Evolutionary conservation across 352 stramenopile species (phyloP).

Genomic region (Phytopythium sindhum): DNA sequence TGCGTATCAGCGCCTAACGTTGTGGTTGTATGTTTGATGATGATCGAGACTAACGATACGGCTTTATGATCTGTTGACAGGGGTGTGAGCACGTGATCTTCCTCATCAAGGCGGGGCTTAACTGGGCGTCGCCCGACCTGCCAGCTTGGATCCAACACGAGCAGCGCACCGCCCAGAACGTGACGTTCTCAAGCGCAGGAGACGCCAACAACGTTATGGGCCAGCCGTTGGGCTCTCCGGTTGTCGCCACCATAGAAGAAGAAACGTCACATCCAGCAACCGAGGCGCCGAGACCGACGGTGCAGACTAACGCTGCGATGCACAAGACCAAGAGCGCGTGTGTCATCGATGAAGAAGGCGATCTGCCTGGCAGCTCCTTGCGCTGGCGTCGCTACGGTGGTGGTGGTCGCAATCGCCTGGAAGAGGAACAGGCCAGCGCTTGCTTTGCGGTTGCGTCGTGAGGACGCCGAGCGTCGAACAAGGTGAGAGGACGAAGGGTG

Average conservation of each 20-base stretch:
- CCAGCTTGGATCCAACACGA: slow-evolving; percentile 46
- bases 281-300: neutral
- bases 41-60: neutral
- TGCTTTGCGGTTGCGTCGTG: neutral
- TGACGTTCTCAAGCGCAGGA: slow-evolving; percentile 5
- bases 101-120: slow-evolving; percentile 50
- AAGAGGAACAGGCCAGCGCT: neutral
- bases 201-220: neutral
- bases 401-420: neutral
- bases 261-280: neutral
- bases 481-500: neutral
- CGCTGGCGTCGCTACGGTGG: neutral
- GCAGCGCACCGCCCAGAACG: slow-evolving; percentile 18
- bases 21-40: neutral
- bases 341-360: neutral
- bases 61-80: slow-evolving; percentile 8
- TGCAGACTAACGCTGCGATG: neutral
- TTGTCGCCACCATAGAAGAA: slow-evolving; percentile 2
- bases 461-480: neutral
- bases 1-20: slow-evolving; percentile 10
- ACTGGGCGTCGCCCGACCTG: slow-evolving; percentile 43
- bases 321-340: neutral
- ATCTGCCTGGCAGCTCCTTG: neutral
- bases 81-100: slow-evolving; percentile 56
- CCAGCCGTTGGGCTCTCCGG: slow-evolving; percentile 3